Percentiles rank a stretch among this genome's conserved stretches.
These are phyloP conservation scores for Cryptosporidium viatorum DNA, from an alignment of 169 alveolate genomes.

Conservation along the genomic window DNA sequence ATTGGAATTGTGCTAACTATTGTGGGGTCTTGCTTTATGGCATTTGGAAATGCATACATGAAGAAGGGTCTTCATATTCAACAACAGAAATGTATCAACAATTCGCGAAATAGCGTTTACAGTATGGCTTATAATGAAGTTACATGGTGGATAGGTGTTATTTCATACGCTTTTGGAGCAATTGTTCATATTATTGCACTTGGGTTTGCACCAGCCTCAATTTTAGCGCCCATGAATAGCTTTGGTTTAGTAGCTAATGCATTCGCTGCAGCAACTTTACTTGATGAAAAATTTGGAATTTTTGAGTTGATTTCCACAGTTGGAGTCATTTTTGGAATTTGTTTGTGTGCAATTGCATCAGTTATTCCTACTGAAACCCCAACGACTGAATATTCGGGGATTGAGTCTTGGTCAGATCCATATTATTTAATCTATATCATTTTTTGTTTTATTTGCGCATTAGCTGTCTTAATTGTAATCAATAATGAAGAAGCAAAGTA, in stretches of 20 bases:
- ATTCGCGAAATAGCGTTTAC: conserved; percentile 3
- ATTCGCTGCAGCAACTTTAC: conserved; percentile 83
- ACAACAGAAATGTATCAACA: conserved; percentile 74
- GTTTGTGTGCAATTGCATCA: conserved; percentile 86
- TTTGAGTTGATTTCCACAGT: conserved; percentile 84
- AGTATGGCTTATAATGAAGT: conserved; percentile 78
- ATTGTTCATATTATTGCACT: conserved; percentile 84
- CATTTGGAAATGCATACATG: conserved; percentile 86
- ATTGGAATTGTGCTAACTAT: conserved; percentile 84
- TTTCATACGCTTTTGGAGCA: conserved; percentile 84
- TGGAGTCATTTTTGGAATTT: conserved; percentile 85
- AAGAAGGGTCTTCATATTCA: conserved; percentile 82
- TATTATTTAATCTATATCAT: conserved; percentile 83
- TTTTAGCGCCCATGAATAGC: conserved; percentile 87
- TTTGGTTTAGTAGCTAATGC: conserved; percentile 87
- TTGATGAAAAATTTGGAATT: conserved; percentile 84
- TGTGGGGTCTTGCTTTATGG: conserved; percentile 85
- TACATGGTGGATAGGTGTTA: conserved; percentile 84
- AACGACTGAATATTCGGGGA: conserved; percentile 76
- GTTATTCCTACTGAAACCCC: conserved; percentile 78
- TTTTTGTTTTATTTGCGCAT: conserved; percentile 80
- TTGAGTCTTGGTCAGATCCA: conserved; percentile 86
- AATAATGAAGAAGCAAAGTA: conserved; percentile 81
- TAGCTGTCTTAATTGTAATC: conserved; percentile 81
- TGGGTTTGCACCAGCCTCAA: conserved; percentile 88